Base-by-base conservation (phyloP, 129 eudicot genomes). In the Flaveria brownii region DNA sequence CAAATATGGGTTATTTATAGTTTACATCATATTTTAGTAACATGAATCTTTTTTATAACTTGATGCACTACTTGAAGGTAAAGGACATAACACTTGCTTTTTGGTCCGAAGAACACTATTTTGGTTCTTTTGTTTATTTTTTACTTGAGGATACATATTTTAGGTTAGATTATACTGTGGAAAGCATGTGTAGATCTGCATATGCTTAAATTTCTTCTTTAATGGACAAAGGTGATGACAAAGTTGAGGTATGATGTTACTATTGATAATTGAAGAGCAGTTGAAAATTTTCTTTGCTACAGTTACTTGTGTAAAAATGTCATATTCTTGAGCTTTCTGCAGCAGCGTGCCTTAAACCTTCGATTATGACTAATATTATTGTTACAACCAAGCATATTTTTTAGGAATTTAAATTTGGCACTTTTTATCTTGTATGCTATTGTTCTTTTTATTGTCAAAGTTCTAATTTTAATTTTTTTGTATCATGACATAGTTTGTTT, bases 91-190 rank as follows among this genome's bases (percentile, higher is more conserved):
- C 87, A 0, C 75, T 79, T 17, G 46, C 75, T 28, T 85, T 85
- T 78, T 26, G 72, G 51, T 67, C 84, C 0, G 77, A 46, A 46
- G 73, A 64, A 36, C 75, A 88, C 0, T 80, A 88, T 68, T 76
- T 41, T 41, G 20, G 80, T 5, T 85, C 89, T 18, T 85, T 39
- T 75, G 84, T 70, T 15, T 78, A 15, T 65, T 86, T 84, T 49
- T 23, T 88, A 39, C 72, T 82, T 25, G 89, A 88, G 78, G 92
- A 88, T 78, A 85, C 84, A 15, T 85, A 87, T 9, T 84, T 84
- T 1, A 86, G 75, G 2, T 70, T 88, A 63, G 77, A 80, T 16
- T 82, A 87, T 3, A 23, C 85, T 60, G 25, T 88, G 84, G 84
- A 85, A 63, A 62, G 61, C 41, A 59, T 80, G 64, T 39, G 70